Percentiles rank a stretch among this genome's conserved stretches.
Conservation (phyloP, 352 stramenopile species). For the Halophytophthora batemanensis region DNA sequence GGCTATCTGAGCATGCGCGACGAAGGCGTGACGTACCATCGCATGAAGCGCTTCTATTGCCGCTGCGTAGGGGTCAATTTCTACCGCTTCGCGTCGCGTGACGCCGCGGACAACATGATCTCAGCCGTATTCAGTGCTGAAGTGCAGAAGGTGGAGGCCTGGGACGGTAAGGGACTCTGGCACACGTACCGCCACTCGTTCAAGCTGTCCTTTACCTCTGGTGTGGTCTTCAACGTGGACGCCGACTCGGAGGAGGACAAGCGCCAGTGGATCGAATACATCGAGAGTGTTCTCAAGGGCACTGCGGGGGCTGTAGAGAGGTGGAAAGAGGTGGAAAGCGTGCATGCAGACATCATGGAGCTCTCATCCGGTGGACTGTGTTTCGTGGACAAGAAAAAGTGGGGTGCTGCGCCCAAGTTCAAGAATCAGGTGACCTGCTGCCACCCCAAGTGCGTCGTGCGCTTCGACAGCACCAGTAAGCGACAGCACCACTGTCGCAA, state of each 20-base stretch:
- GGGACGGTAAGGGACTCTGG: slow-evolving; percentile 80
- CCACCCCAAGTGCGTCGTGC: slow-evolving; percentile 58
- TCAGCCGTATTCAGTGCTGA: slow-evolving; percentile 68
- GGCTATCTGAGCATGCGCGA: slow-evolving; percentile 80
- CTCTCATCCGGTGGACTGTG: slow-evolving; percentile 55
- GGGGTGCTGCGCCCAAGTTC: slow-evolving; percentile 56
- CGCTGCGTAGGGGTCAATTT: slow-evolving; percentile 80
- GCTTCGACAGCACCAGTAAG: slow-evolving; percentile 72
- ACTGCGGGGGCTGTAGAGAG: slow-evolving; percentile 27
- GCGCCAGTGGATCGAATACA: slow-evolving; percentile 72
- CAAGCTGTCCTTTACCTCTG: slow-evolving; percentile 74
- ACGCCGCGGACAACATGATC: slow-evolving; percentile 54
- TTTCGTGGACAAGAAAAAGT: slow-evolving; percentile 57
- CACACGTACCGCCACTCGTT: slow-evolving; percentile 86
- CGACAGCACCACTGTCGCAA: slow-evolving; percentile 83
- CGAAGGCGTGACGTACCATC: slow-evolving; percentile 79
- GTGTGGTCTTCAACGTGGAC: slow-evolving; percentile 74
- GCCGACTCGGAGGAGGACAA: slow-evolving; percentile 82
- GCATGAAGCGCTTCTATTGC: slow-evolving; percentile 86
- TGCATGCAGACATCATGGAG: slow-evolving; percentile 36
- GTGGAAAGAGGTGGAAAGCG: slow-evolving; percentile 34
- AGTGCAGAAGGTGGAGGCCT: slow-evolving; percentile 73
- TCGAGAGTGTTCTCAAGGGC: slow-evolving; percentile 56
- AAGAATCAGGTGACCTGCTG: slow-evolving; percentile 59
- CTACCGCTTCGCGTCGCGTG: slow-evolving; percentile 64